Percentiles rank a stretch among this genome's conserved stretches.
These are phyloP conservation scores for Wickerhamomyces silvicola DNA, from an alignment of 805 yeast species.

Conservation along the genomic window DNA sequence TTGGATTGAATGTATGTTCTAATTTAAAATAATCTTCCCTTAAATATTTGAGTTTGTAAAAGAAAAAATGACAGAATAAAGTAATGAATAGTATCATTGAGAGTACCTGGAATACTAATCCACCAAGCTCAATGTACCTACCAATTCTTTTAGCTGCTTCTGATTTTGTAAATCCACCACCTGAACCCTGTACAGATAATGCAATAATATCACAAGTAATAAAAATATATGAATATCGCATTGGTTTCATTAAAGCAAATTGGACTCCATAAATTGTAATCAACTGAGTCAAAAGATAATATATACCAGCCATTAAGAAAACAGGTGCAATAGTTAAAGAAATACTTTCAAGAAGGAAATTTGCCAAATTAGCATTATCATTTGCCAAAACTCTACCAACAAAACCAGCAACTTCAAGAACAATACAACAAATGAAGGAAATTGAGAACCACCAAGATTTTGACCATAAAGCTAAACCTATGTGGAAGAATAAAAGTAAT, in stretches of 20 bases:
- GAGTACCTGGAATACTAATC: slow-evolving; percentile 64
- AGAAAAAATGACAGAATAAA: slow-evolving; percentile 41
- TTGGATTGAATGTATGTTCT: background rate
- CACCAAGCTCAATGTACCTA: slow-evolving; percentile 61
- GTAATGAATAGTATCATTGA: slow-evolving; percentile 53
- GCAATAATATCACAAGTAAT: slow-evolving; percentile 56
- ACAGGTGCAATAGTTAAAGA: slow-evolving; percentile 72
- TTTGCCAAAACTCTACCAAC: slow-evolving; percentile 46
- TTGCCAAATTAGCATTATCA: slow-evolving; percentile 26
- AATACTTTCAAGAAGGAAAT: slow-evolving; percentile 55
- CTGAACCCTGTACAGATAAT: slow-evolving; percentile 58
- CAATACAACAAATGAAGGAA: slow-evolving; percentile 47
- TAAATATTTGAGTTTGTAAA: slow-evolving; percentile 29
- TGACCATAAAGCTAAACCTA: slow-evolving; percentile 33
- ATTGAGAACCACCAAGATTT: slow-evolving; percentile 57
- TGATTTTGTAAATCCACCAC: too few relatives aligned
- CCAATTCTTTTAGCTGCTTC: slow-evolving; percentile 47
- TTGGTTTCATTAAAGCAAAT: slow-evolving; percentile 46
- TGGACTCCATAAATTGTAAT: slow-evolving; percentile 50
- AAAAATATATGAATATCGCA: slow-evolving; percentile 54
- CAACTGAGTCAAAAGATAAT: slow-evolving; percentile 59
- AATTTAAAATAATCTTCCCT: background rate
- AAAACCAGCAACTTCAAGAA: slow-evolving; percentile 60
- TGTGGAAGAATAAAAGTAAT: slow-evolving; percentile 34
- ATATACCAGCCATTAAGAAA: slow-evolving; percentile 72